phyloP scores from a whole-genome alignment of 1,284 basidiomycete species.

The Fomitopsis betulina region DNA sequence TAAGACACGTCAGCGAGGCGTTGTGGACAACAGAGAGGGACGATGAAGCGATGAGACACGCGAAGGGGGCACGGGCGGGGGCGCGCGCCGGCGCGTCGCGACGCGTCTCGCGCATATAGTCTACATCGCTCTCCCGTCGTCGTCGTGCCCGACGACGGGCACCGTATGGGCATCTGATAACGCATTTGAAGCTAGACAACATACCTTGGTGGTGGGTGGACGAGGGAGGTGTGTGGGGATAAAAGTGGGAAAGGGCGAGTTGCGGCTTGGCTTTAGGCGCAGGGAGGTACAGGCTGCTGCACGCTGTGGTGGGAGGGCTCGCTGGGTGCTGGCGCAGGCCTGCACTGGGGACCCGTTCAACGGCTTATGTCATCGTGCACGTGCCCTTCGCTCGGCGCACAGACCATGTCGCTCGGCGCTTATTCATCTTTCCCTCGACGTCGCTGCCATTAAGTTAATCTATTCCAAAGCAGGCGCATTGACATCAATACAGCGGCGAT shows the following conservation, averaged over 20 bases:
- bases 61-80: constrained; percentile 18
- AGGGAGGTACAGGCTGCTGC: constrained; percentile 20
- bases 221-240: constrained; percentile 9
- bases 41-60: constrained; percentile 11
- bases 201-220: constrained; percentile 15
- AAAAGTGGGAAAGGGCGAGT: constrained; percentile 10
- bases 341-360: constrained; percentile 2
- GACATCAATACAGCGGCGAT: no score
- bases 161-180: constrained; percentile 18
- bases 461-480: no score
- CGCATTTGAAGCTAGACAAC: constrained; percentile 8
- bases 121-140: constrained; percentile 6
- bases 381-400: background rate
- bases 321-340: constrained; percentile 19
- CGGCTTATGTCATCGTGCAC: constrained; percentile 7
- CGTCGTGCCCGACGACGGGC: constrained; percentile 18
- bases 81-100: constrained; percentile 22
- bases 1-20: constrained; percentile 29
- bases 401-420: constrained; percentile 1
- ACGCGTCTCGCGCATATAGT: constrained; percentile 18
- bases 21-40: constrained; percentile 26
- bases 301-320: constrained; percentile 22
- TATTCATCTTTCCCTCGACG: background rate
- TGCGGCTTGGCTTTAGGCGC: constrained; percentile 23
- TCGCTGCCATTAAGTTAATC: no score